Conservation (phyloP, 768 basidiomycete species). For the Hortiboletus flavorubellus region DNA sequence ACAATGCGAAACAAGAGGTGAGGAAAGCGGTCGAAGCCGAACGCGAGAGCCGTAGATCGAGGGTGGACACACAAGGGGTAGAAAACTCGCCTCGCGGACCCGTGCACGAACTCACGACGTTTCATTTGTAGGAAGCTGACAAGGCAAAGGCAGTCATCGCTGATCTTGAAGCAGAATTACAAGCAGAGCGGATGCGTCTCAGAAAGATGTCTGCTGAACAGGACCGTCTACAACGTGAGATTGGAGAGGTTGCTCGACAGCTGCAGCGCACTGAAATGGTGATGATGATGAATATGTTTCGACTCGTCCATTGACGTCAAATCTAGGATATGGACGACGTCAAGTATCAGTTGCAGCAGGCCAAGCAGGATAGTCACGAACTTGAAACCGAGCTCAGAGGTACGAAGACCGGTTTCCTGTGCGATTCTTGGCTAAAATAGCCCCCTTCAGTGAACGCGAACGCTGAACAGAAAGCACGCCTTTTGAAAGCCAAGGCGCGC, state of each 20-base stretch:
- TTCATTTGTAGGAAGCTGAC: slow-evolving; percentile 57
- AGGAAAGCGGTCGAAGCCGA: slow-evolving; percentile 52
- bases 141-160: slow-evolving; percentile 60
- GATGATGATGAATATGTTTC: slow-evolving; percentile 2
- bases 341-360: slow-evolving; percentile 58
- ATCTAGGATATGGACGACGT: slow-evolving; percentile 77
- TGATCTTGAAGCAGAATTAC: slow-evolving; percentile 70
- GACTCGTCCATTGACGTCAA: slow-evolving; percentile 1
- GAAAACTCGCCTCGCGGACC: slow-evolving; percentile 10
- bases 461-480: slow-evolving; percentile 69
- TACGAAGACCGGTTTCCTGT: slow-evolving; percentile 29
- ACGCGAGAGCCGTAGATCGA: slow-evolving; percentile 46
- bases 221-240: slow-evolving; percentile 58
- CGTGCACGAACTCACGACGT: not conserved
- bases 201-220: slow-evolving; percentile 64
- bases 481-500: slow-evolving; percentile 61
- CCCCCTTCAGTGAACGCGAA: slow-evolving; percentile 52
- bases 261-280: slow-evolving; percentile 72
- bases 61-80: slow-evolving; percentile 54
- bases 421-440: not conserved
- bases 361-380: slow-evolving; percentile 71
- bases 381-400: slow-evolving; percentile 74
- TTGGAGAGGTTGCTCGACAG: slow-evolving; percentile 58
- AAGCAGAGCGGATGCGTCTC: slow-evolving; percentile 64
- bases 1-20: slow-evolving; percentile 53